A percentile compares a stretch with the other conserved stretches of the same genome.
Conservation (phyloP, 2,329 filamentous ascomycete species). For the Stagonosporopsis chrysanthemi region DNA sequence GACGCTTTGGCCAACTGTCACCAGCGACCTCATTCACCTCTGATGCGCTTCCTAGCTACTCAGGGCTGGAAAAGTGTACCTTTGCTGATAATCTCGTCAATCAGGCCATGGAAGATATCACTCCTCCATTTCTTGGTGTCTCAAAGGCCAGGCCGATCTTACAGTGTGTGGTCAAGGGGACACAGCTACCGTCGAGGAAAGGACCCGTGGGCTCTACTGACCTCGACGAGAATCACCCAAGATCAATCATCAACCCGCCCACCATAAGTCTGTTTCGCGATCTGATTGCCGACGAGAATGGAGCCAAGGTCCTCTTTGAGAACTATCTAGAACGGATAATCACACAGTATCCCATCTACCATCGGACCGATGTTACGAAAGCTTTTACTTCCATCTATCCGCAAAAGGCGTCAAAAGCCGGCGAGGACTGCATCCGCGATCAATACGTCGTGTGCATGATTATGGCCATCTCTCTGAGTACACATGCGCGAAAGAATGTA, state of each 20-base stretch:
- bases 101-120: conserved; percentile 47
- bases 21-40: conserved; percentile 36
- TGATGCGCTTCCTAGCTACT: conserved; percentile 25
- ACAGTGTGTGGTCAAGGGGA: conserved; percentile 47
- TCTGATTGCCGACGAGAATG: conserved; percentile 40
- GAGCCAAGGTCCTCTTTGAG: conserved; percentile 42
- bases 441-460: conserved; percentile 49
- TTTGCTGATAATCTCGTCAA: conserved; percentile 44
- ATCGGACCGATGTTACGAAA: conserved; percentile 42
- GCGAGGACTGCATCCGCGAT: conserved; percentile 39
- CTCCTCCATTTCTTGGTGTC: conserved; percentile 47
- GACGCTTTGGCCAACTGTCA: conserved; percentile 28
- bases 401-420: conserved; percentile 31
- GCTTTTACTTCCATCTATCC: conserved; percentile 46
- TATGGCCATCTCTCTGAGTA: conserved; percentile 48
- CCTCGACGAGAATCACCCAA: conserved; percentile 46
- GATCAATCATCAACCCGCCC: conserved; percentile 48
- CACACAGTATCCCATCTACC: conserved; percentile 50
- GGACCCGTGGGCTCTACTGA: conserved; percentile 46
- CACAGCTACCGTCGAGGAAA: conserved; percentile 44
- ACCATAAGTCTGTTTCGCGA: conserved; percentile 35
- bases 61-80: conserved; percentile 35
- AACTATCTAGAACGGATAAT: conserved; percentile 47
- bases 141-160: conserved; percentile 42
- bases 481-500: conserved; percentile 45